These are phyloP conservation scores for Penicillium steckii DNA, from an alignment of 495 filamentous ascomycete species.

Conservation along the genomic window DNA sequence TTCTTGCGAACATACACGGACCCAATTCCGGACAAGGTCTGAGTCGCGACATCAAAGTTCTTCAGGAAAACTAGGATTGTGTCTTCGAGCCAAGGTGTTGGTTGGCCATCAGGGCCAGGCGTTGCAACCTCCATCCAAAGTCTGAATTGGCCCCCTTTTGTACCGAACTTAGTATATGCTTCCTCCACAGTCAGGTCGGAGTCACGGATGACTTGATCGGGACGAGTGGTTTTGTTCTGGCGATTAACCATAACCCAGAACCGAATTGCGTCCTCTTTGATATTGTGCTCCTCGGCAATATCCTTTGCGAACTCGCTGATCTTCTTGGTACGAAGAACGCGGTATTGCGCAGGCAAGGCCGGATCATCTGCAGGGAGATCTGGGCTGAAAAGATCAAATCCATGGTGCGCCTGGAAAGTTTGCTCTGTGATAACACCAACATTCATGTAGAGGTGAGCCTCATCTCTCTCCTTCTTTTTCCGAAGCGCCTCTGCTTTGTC, in stretches of 20 bases:
- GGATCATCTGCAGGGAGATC: constrained; percentile 66
- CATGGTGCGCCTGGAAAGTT: constrained; percentile 75
- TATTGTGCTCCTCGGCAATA: constrained; percentile 65
- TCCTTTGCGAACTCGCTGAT: constrained; percentile 68
- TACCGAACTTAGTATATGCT: constrained; percentile 64
- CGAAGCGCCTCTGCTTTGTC: constrained; percentile 74
- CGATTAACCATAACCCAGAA: constrained; percentile 98
- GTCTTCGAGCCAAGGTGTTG: constrained; percentile 57
- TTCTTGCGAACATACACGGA: constrained; percentile 83
- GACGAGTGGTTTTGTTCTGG: constrained; percentile 93
- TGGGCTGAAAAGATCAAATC: constrained; percentile 78
- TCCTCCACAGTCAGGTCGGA: constrained; percentile 80
- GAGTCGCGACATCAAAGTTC: constrained; percentile 75
- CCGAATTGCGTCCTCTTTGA: constrained; percentile 61
- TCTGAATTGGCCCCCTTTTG: constrained; percentile 70
- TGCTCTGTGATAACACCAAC: constrained; percentile 76
- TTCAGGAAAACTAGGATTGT: constrained; percentile 89
- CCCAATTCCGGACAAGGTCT: constrained; percentile 71
- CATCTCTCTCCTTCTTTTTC: constrained; percentile 80
- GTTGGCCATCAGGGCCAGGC: constrained; percentile 64
- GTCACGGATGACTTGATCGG: constrained; percentile 80
- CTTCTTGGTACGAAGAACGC: constrained; percentile 67
- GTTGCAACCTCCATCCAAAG: constrained; percentile 82
- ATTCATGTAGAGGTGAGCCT: constrained; percentile 86
- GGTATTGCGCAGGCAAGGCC: constrained; percentile 57